Conservation (phyloP, 2,329 filamentous ascomycete species). For the Mariannaea elegans region DNA sequence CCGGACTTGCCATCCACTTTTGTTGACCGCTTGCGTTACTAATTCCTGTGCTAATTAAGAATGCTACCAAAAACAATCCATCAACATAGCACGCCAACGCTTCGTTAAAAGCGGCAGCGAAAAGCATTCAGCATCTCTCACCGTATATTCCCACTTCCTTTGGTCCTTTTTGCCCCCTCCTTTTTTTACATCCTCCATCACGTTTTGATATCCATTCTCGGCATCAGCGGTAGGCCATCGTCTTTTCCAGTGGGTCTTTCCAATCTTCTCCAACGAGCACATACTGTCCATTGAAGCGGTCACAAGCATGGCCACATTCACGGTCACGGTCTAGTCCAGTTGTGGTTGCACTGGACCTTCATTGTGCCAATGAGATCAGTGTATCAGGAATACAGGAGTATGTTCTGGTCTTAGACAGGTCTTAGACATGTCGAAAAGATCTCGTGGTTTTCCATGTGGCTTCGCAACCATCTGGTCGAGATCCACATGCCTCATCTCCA, state of each 20-base stretch:
- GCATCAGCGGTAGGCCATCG: constrained; percentile 20
- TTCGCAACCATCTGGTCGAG: constrained; percentile 12
- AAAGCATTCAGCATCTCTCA: constrained; percentile 10
- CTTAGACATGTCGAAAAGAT: constrained; percentile 11
- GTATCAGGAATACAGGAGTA: too few relatives aligned
- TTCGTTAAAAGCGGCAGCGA: background rate
- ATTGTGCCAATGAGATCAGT: too few relatives aligned
- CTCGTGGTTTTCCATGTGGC: constrained; percentile 23
- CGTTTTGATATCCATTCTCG: constrained; percentile 18
- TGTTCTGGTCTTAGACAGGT: background rate
- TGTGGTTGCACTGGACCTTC: background rate
- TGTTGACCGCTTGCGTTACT: background rate
- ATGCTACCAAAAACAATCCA: background rate
- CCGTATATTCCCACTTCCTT: constrained; percentile 18
- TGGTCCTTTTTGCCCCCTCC: background rate
- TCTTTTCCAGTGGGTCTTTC: constrained; percentile 4
- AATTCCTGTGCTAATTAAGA: background rate
- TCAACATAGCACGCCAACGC: background rate
- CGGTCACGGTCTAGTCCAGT: too few relatives aligned
- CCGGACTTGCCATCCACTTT: background rate
- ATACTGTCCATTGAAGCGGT: too few relatives aligned
- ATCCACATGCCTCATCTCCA: constrained; percentile 16
- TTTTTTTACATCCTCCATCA: constrained; percentile 3
- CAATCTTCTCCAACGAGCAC: too few relatives aligned
- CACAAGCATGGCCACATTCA: background rate